phyloP scores from a whole-genome alignment of 441 rosid genomes.

The Erodium trifolium region DNA sequence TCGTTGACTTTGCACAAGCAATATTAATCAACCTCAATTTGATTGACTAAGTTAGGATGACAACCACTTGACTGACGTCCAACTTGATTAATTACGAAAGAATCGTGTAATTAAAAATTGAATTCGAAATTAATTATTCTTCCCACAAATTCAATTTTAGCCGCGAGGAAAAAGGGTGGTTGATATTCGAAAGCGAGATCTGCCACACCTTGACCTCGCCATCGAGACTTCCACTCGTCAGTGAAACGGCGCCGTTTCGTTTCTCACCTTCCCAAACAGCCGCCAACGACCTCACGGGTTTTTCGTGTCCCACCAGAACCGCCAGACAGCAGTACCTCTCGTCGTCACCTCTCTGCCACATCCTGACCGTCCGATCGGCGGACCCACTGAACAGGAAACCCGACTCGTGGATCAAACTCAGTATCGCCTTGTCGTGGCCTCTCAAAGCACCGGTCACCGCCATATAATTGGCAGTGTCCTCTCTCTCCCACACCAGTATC shows the following conservation, averaged over 20 bases:
- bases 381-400: conserved; percentile 69
- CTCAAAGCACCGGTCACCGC: conserved; percentile 68
- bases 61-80: too few relatives aligned
- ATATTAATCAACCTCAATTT: too few relatives aligned
- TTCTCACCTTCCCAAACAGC: conserved; percentile 33
- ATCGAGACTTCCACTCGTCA: conserved; percentile 66
- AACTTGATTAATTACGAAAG: too few relatives aligned
- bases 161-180: background rate
- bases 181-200: conserved; percentile 31
- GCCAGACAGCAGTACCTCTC: conserved; percentile 54
- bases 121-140: background rate
- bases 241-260: conserved; percentile 36
- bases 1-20: too few relatives aligned
- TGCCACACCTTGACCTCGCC: conserved; percentile 75
- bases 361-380: conserved; percentile 72
- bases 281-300: conserved; percentile 67
- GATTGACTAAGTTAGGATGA: too few relatives aligned
- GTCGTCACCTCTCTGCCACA: conserved; percentile 59
- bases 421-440: conserved; percentile 67
- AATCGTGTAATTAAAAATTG: too few relatives aligned
- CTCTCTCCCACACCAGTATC: conserved; percentile 86
- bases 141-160: conserved; percentile 12
- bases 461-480: conserved; percentile 66
- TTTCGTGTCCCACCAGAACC: conserved; percentile 51
- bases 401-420: conserved; percentile 45